Evolutionary conservation across 2,329 filamentous ascomycete genomes (phyloP).

Genomic region (Trichophyton equinum): DNA sequence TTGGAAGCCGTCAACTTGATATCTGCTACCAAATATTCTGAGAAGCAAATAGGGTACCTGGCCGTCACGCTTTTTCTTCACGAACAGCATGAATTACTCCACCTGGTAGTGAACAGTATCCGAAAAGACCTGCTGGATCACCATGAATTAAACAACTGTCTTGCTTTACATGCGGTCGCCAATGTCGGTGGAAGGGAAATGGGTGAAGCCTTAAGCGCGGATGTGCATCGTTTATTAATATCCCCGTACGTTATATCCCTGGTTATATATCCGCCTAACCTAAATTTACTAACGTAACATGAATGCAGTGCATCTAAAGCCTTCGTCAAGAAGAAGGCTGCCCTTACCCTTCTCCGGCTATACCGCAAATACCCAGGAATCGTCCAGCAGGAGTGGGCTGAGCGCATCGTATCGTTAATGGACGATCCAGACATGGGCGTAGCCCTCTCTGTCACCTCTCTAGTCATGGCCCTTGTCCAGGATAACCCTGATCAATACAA

Average conservation of each 20-base stretch:
- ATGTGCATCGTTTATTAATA: slow-evolving; percentile 87
- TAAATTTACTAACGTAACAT: not conserved
- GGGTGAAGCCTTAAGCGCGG: slow-evolving; percentile 81
- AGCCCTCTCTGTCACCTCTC: slow-evolving; percentile 83
- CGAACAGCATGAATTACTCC: slow-evolving; percentile 89
- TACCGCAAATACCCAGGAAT: slow-evolving; percentile 93
- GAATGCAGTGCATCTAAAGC: slow-evolving; percentile 64
- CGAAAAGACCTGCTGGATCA: slow-evolving; percentile 87
- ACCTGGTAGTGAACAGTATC: slow-evolving; percentile 96
- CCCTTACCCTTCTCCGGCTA: slow-evolving; percentile 77
- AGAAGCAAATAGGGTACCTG: slow-evolving; percentile 98
- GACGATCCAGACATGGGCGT: slow-evolving; percentile 92
- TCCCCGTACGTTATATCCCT: slow-evolving; percentile 57
- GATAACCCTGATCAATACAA: slow-evolving; percentile 91
- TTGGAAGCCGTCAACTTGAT: slow-evolving; percentile 97
- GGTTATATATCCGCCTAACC: not conserved
- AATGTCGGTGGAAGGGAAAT: slow-evolving; percentile 96
- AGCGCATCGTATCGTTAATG: slow-evolving; percentile 97
- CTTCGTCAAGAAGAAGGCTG: slow-evolving; percentile 98
- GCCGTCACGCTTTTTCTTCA: slow-evolving; percentile 95
- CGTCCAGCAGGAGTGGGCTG: slow-evolving; percentile 91
- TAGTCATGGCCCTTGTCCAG: slow-evolving; percentile 88
- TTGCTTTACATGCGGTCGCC: slow-evolving; percentile 92
- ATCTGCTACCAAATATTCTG: slow-evolving; percentile 91
- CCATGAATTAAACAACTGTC: slow-evolving; percentile 94